Evolutionary conservation across 371 early-diverging fungal genomes (phyloP), one percentile per base, ranked within the genome.

Genomic region (Mortierella sp.): DNA sequence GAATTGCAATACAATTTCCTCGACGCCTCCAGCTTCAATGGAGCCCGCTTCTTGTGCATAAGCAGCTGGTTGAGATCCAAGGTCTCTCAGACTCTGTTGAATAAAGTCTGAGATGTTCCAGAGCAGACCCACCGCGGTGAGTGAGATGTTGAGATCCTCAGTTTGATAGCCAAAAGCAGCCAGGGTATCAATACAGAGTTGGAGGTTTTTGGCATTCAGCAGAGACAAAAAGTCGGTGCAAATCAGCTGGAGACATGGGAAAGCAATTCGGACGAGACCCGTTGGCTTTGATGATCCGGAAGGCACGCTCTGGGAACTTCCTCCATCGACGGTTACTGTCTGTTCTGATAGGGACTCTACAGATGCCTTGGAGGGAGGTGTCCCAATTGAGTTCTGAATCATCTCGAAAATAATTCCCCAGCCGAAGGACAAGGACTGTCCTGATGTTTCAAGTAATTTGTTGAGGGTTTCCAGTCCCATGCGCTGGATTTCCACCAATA

Each of bases 361-460:
- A 2, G 61, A 26, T 8, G 57, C 40, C 22, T 45, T 70, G 19
- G 61, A 12, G 3, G 55, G 42, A 3, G 29, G 26, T 3, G 77
- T 53, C 6, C 56, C 69, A 81, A 85, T 47, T 59, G 80, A 58
- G 75, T 83, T 89, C 29, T 89, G 86, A 13, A 98, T 78, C 78
- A 97, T 93, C 58, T 96, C 96, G 83, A 98, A 95, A 10, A 97
- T 90, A n/a, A 96, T 82, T 2, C 86, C 85, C 98, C 98, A 98
- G 2, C 97, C 95, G 57, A 86, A 85, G 1, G 91, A 88, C 53
- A 98, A 86, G 23, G 95, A 93, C 68, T 96, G 97, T 0, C 99
- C 98, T 35, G 94, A 92, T 1, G 93, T 93, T 77, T 98, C 96
- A 35, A 98, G 83, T 5, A 98, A 75, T 70, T 93, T 95, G 81